Base-by-base conservation (phyloP, 208 protist species). In the Zelonia costaricensis region DNA sequence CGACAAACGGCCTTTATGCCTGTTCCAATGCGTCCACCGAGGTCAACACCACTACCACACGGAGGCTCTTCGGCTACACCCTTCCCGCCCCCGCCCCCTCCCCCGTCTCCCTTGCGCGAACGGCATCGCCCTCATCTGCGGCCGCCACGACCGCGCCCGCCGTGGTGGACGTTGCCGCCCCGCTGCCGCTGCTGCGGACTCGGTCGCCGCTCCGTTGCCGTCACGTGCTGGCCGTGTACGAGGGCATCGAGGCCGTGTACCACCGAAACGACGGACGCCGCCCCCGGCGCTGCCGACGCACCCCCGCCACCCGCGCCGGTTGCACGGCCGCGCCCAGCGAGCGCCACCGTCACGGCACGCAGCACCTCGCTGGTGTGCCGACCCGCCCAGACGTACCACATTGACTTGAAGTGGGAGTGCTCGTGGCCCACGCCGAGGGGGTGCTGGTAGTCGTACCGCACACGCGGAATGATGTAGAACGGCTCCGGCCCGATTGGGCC, bases 321-420 rank as follows among this genome's bases (percentile, higher is more conserved):
- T 20, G 15, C 36, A 25, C 40, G 47, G 16, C 38, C 46, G 42
- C 44, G 52, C 2, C 58, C 25, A 4, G 57, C 12, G 12, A 79
- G 52, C 12, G 65, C 71, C 20, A 84, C 72, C 31, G 44, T 57
- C 13, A 77, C 63, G 0, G 63, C 82, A 15, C 86, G 76, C 55
- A 82, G 20, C 40, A 89, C 79, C 60, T 87, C 82, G 43, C 35
- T 42, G 9, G 75, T 80, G 39, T 72, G 81, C 4, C 74, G 69
- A 15, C 81, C 82, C 1, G 71, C 60, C 76, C 78, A 88, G 16
- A 92, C 82, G 64, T 82, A 88, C 83, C 75, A 90, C 74, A 90
- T 89, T 15, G 82, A 88, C 30, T 81, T 75, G 66, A 93, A 90
- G 73, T 88, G 80, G 10, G 82, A 86, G 66, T 88, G 76, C 15